Evolutionary conservation across 176 grass and related monocot genomes (phyloP).

Genomic region (Cenchrus fungigraminus): DNA sequence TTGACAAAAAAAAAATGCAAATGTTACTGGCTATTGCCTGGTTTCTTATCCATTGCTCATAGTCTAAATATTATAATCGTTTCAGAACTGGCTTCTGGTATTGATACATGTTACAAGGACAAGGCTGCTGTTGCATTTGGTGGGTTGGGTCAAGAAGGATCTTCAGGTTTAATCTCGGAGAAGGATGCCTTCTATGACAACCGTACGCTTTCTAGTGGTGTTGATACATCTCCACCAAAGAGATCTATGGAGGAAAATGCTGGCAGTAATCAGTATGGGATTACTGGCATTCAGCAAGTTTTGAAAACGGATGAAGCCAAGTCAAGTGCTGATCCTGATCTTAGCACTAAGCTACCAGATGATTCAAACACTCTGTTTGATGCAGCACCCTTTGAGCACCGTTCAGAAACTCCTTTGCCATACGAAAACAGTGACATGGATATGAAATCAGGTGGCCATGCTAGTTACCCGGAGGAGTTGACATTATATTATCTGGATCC

Average conservation of each 20-base stretch:
- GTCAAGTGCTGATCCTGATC: constrained; percentile 36
- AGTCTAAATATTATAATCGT: constrained; percentile 39
- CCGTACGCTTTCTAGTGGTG: constrained; percentile 27
- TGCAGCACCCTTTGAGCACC: constrained; percentile 29
- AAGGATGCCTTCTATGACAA: constrained; percentile 51
- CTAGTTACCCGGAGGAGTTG: constrained; percentile 68
- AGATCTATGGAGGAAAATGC: constrained; percentile 29
- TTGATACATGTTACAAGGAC: constrained; percentile 38
- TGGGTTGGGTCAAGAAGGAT: constrained; percentile 41
- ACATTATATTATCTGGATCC: constrained; percentile 95
- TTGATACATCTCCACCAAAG: constrained; percentile 22
- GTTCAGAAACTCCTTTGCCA: background rate
- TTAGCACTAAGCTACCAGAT: constrained; percentile 63
- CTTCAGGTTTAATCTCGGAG: constrained; percentile 41
- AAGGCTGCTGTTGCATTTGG: constrained; percentile 33
- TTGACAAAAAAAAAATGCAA: background rate
- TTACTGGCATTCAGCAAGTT: constrained; percentile 35
- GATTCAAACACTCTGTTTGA: constrained; percentile 62
- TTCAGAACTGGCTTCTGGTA: constrained; percentile 46
- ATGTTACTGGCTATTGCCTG: background rate
- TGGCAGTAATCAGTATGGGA: background rate
- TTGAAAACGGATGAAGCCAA: constrained; percentile 28
- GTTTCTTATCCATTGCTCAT: constrained; percentile 12
- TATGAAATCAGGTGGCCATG: constrained; percentile 43
- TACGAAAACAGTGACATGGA: constrained; percentile 33